Base-by-base conservation (phyloP, 2,329 filamentous ascomycete species). In the Pyrenochaeta sp. region DNA sequence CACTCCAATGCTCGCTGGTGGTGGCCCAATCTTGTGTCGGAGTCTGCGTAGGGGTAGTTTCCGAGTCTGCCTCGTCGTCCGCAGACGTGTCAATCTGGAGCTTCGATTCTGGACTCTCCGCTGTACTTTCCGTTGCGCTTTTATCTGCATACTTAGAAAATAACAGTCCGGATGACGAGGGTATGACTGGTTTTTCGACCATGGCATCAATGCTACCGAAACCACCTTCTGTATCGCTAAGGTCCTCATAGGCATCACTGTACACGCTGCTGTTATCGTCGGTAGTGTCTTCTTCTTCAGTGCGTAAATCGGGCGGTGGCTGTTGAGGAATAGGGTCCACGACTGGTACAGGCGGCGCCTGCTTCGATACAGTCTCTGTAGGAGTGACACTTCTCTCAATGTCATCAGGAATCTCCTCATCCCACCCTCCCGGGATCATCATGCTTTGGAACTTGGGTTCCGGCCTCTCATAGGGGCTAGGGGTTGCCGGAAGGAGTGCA, bases 191-290 rank as follows among this genome's bases (percentile, higher is more conserved):
- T 46, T 83, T 87, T 22, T 88, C 85, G 1, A 92, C 83, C 8
- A 93, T 85, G 10, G 91, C 91, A 74, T 93, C 85, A 7, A 93
- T 81, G 4, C 90, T 93, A 69, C 87, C 82, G 68, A 92, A 93
- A 0, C 89, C 90, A 46, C 86, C 85, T 39, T 90, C 88, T 3
- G 83, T 70, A 13, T 91, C 88, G 0, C 86, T 86, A 0, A 90
- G 79, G 59, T 92, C 89, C 75, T 93, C 91, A 52, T 89, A 89
- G 1, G 91, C 91, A 75, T 93, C 91, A 63, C 89, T 92, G 72
- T 91, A 93, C 25, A 91, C 83, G 59, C 85, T 89, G 56, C 72
- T 76, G 42, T 74, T 61, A 69, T 79, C 67, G 62, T 79, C 73
- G 13, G 74, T 76, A 4, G 64, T 67, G 2, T 73, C 67, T 6